These are phyloP conservation scores for Carpinus viminea DNA, from an alignment of 306 rosid species.

Conservation along the genomic window DNA sequence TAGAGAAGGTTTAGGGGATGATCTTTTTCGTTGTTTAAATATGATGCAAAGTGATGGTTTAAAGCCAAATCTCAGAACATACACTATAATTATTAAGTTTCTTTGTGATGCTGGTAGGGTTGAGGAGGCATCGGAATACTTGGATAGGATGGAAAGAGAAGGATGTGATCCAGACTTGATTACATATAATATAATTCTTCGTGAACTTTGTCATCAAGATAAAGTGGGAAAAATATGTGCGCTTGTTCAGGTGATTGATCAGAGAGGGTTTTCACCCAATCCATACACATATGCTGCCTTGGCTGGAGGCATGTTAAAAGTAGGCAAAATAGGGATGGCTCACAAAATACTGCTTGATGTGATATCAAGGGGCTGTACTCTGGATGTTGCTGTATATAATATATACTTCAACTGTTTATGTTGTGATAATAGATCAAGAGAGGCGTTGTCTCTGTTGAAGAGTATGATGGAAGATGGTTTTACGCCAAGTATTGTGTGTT, in stretches of 20 bases:
- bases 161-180: slow-evolving; percentile 46
- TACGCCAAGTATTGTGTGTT: slow-evolving; percentile 39
- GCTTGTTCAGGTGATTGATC: slow-evolving; percentile 32
- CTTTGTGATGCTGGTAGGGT: slow-evolving; percentile 43
- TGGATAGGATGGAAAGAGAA: slow-evolving; percentile 40
- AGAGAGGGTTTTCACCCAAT: slow-evolving; percentile 42
- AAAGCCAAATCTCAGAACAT: slow-evolving; percentile 44
- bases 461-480: slow-evolving; percentile 36
- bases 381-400: slow-evolving; percentile 46
- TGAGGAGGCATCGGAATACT: slow-evolving; percentile 35
- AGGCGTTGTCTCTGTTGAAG: slow-evolving; percentile 36
- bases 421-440: slow-evolving; percentile 34
- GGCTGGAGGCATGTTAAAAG: slow-evolving; percentile 44
- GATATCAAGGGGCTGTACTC: slow-evolving; percentile 28
- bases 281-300: slow-evolving; percentile 48
- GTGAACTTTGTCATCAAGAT: slow-evolving; percentile 48
- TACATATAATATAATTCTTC: slow-evolving; percentile 46
- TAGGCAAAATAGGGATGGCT: slow-evolving; percentile 31
- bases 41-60: slow-evolving; percentile 44
- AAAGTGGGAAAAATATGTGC: slow-evolving; percentile 25
- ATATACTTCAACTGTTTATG: slow-evolving; percentile 45
- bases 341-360: slow-evolving; percentile 26
- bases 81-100: slow-evolving; percentile 45
- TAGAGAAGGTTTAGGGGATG: slow-evolving; percentile 38
- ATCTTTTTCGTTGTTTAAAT: slow-evolving; percentile 35